A percentile compares a stretch with the other conserved stretches of the same genome.
Evolutionary conservation across 2,329 filamentous ascomycete genomes (phyloP).

Genomic region (Fonsecaea multimorphosa): DNA sequence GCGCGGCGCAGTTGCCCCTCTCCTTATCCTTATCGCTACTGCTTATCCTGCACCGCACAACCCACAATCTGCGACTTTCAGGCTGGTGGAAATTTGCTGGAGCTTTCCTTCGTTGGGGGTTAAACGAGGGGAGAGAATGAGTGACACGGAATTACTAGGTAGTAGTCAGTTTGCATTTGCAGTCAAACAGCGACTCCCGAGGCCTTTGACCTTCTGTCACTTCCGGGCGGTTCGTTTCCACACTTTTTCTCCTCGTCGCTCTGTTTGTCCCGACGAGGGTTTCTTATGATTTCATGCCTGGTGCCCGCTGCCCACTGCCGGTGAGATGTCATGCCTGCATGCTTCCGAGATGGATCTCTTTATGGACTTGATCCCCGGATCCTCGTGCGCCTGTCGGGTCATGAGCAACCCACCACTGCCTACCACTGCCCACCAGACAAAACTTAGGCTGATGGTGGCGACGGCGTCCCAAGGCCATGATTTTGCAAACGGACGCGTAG

Average conservation of each 20-base stretch:
- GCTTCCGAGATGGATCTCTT: conserved; percentile 2
- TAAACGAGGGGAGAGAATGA: not conserved
- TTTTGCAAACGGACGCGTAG: conserved; percentile 29
- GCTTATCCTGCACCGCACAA: not conserved
- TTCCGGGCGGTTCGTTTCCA: not conserved
- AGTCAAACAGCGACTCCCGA: too few species aligned
- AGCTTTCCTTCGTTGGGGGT: not conserved
- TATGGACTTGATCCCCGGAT: conserved; percentile 3
- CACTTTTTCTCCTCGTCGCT: not conserved
- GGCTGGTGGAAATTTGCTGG: not conserved
- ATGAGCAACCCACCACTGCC: not conserved
- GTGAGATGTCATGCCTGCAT: not conserved
- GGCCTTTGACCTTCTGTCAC: not conserved
- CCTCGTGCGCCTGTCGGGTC: not conserved
- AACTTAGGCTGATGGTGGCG: conserved; percentile 23
- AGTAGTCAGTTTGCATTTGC: conserved; percentile 4
- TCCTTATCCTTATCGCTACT: not conserved
- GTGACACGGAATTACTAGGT: not conserved
- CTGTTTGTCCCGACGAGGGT: not conserved
- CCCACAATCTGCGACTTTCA: not conserved
- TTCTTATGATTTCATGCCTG: not conserved
- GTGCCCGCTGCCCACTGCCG: too few species aligned
- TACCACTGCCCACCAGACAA: not conserved
- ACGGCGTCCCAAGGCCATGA: conserved; percentile 12
- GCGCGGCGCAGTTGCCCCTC: not conserved